Evolutionary conservation across 2,329 filamentous ascomycete species (phyloP), one percentile per base, ranked within the genome.

Genomic region (Tolypocladium inflatum): DNA sequence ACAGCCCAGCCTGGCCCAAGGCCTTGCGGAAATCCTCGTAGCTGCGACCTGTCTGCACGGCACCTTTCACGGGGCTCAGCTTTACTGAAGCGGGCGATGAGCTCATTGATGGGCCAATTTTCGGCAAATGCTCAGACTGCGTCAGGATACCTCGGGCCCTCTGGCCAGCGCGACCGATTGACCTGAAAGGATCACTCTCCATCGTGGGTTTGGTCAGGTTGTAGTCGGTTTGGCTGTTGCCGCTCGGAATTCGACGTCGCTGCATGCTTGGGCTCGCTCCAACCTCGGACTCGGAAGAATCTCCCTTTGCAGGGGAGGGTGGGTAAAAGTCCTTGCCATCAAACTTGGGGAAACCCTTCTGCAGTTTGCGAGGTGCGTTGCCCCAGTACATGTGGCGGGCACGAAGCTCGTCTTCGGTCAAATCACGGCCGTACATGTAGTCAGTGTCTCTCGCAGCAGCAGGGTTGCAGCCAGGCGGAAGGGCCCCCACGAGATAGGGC

Each of bases 241-340:
- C 57, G 23, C 52, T 50, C 1, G 57, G 54, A 38, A 59, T 42
- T 13, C 38, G 37, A 37, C 43, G 55, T n/a, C 54, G 21, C 39
- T 42, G 51, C 41, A 55, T 39, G 15, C 39, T 39, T 15, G 55
- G 53, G 26, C 50, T 58, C 30, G 58, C 41, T 15, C 42, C 48
- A 21, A 43, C 54, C 19, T 54, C 55, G n/a, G 45, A 53, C 11
- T 54, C 52, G 1, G 52, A 52, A 6, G 55, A 59, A 17, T 39
- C 52, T 35, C 10, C 52, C 26, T 62, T 63, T 33, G 51, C 67
- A 1, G 81, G 80, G 0, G 83, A 85, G 3, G 81, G 72, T 37
- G 79, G 81, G 61, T 85, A 86, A 63, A 86, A 86, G 66, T 86
- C 78, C 66, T 83, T 85, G 30, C 84, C 83, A 62, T 87, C 83